phyloP scores from a whole-genome alignment of 495 filamentous ascomycete species.

The Hypoxylon subgilvum region DNA sequence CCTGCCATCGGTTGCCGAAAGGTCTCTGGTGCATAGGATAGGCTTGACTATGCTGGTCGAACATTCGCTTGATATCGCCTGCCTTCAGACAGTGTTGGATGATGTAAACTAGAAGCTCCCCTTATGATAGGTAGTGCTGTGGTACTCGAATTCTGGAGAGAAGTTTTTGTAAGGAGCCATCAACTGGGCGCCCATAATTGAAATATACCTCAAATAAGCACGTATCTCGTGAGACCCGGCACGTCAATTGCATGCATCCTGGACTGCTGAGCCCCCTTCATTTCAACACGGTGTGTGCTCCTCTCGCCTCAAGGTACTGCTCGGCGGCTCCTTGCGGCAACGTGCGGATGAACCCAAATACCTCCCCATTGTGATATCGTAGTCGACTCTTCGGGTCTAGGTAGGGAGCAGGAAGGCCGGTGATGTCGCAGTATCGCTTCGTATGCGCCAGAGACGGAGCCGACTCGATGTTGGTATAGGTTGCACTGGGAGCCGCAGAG shows the following conservation, averaged over 20 bases:
- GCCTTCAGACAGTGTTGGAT: background rate
- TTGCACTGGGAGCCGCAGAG: slow-evolving; percentile 70
- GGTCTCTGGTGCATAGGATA: slow-evolving; percentile 78
- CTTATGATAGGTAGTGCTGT: no score
- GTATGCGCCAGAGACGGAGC: slow-evolving; percentile 80
- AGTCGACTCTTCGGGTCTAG: slow-evolving; percentile 92
- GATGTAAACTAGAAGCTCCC: background rate
- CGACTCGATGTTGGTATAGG: slow-evolving; percentile 93
- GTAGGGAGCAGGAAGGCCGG: slow-evolving; percentile 85
- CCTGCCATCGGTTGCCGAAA: slow-evolving; percentile 72
- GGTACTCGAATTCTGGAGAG: no score
- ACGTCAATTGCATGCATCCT: background rate
- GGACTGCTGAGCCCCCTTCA: slow-evolving; percentile 29
- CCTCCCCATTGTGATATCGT: slow-evolving; percentile 86
- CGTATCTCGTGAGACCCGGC: no score
- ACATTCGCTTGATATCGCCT: slow-evolving; percentile 50
- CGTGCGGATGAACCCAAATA: slow-evolving; percentile 78
- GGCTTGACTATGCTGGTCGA: slow-evolving; percentile 89
- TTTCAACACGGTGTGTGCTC: slow-evolving; percentile 91
- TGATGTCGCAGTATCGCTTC: slow-evolving; percentile 92
- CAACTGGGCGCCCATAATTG: no score
- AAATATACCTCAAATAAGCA: no score
- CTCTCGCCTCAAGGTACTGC: slow-evolving; percentile 84
- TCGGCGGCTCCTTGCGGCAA: slow-evolving; percentile 81
- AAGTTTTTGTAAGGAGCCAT: no score